Evolutionary conservation across 371 early-diverging fungal species (phyloP), one percentile per base, ranked within the genome.

Genomic region (Fennellomyces sp.): DNA sequence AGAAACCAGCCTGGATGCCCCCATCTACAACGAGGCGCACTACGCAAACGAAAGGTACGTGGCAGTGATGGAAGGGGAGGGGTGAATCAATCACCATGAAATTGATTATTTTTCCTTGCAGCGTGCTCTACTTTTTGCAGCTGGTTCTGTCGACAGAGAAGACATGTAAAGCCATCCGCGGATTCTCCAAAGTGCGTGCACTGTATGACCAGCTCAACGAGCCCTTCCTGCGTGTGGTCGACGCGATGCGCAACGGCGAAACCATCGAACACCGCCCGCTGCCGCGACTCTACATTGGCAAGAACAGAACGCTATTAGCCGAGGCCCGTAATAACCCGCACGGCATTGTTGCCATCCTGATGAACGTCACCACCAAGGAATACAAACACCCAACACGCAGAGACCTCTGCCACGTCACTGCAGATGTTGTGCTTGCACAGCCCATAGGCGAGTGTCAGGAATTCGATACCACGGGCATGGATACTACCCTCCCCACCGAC

Each of bases 231-330:
- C 60, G 65, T 8, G 52, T 60, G 15, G 60, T 75, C 25, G 45
- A 64, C 10, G 50, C 54, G 8, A 26, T 58, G 25, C 33, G 29
- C 19, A 33, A 53, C 1, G 52, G 31, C n/a, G 61, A 51, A 15
- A 29, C 54, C 10, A 50, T 41, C 2, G 33, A 39, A 17, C 35
- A 54, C 13, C 53, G 60, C 33, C 75, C 77, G 6, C 49, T 75
- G 0, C 75, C 80, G 0, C 70, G 80, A 4, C 69, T 80, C 13
- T 80, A 75, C 52, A 75, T 80, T 47, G 64, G 73, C 26, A 74
- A 76, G 29, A 75, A 76, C 31, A 67, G 77, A n/a, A 76, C 77
- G 0, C 39, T 76, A 21, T 48, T 80, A 1, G 52, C 66, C 4
- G 63, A 73, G 55, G 75, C 75, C 28, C 51, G 63, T 3, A 47